phyloP scores from a whole-genome alignment of 768 basidiomycete species.

The button mushroom (Agaricus bisporus) region DNA sequence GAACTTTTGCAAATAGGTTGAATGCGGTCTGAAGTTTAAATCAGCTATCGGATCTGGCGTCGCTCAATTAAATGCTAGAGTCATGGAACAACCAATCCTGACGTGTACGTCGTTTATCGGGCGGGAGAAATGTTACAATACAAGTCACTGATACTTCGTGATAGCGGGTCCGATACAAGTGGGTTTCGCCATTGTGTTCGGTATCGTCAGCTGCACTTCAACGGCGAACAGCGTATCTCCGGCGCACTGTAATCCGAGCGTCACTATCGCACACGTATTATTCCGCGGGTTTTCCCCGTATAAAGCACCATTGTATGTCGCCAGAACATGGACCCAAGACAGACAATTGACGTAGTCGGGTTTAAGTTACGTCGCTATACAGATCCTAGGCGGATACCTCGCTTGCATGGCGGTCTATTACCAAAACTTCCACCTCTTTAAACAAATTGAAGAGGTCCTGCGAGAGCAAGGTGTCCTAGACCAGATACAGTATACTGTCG shows the following conservation, averaged over 20 bases:
- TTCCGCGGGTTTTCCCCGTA: background rate
- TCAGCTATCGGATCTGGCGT: conserved; percentile 1
- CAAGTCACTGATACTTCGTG: background rate
- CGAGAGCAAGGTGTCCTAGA: conserved; percentile 1
- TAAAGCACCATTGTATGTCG: conserved; percentile 6
- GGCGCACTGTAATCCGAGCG: conserved; percentile 1
- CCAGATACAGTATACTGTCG: background rate
- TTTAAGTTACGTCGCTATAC: background rate
- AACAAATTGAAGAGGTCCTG: conserved; percentile 1
- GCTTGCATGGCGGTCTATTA: conserved; percentile 4
- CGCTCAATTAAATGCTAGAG: background rate
- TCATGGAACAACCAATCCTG: conserved; percentile 2
- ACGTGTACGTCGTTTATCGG: background rate
- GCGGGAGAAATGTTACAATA: background rate
- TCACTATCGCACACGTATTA: background rate
- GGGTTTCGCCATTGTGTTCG: conserved; percentile 16
- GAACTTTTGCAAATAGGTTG: background rate
- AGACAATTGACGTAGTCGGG: background rate
- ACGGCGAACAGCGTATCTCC: background rate
- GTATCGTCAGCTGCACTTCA: conserved; percentile 16
- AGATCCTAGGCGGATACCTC: conserved; percentile 4
- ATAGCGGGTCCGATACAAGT: conserved; percentile 13
- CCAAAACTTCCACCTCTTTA: background rate
- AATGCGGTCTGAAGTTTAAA: background rate
- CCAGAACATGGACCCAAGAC: background rate